Evolutionary conservation across 2,329 filamentous ascomycete species (phyloP), one percentile per base, ranked within the genome.

Genomic region (Epichloe festucae): DNA sequence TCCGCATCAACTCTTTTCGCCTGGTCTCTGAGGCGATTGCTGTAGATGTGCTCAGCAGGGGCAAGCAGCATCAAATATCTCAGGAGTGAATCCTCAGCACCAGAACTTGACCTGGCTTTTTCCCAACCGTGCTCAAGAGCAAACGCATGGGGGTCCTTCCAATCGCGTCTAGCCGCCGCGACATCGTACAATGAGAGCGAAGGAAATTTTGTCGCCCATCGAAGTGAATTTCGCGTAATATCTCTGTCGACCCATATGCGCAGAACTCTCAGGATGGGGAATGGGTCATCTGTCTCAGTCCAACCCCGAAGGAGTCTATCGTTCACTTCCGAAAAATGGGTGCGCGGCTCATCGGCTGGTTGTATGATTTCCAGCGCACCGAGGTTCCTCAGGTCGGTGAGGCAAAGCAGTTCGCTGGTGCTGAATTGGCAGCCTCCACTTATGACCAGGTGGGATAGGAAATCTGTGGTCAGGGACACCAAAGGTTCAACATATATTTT

Each of bases 261-360:
- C 42, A 78, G 58, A 15, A 77, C 60, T 4, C 74, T 66, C 42
- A 78, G 65, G 4, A 69, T 44, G 0, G 73, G 73, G 38, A 79
- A 78, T 0, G 73, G 66, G 8, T 66, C 58, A 0, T 63, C 55
- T 38, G 62, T 62, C 45, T 69, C 64, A 0, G 68, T 66, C 73
- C 74, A 78, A 21, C 69, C 69, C 36, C 69, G 65, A 19, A 78
- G 51, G 3, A 78, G 62, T 6, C 71, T 64, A 55, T 78, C 74
- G 40, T 57, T 72, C 5, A 76, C 57, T 3, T 63, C 60, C 6
- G 70, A 69, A 35, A 70, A 70, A 27, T 54, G 50, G 27, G 54
- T 53, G 4, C 54, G 51, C 21, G 60, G 44, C 39, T 61, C 57
- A 31, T 66, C 64, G 1, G 59, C 55, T 1, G 69, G 68, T 53